A percentile compares a stretch with the other conserved stretches of the same genome.
phyloP scores from a whole-genome alignment of 257 asterid genomes.

The Salvia splendens region DNA sequence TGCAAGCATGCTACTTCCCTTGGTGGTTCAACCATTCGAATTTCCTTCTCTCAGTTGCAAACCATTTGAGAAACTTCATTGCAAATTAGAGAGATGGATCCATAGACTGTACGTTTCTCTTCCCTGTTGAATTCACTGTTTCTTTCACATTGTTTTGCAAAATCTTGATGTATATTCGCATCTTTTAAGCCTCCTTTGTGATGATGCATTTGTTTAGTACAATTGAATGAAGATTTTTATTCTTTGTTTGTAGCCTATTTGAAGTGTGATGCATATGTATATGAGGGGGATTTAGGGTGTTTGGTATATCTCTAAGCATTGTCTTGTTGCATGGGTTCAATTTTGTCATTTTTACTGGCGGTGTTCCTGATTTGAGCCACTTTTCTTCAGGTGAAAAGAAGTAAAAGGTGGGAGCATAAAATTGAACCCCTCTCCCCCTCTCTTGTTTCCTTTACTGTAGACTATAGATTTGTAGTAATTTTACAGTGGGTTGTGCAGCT shows the following conservation, averaged over 20 bases:
- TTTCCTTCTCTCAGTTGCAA: slow-evolving; percentile 96
- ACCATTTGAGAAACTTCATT: slow-evolving; percentile 51
- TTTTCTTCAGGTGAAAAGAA: slow-evolving; percentile 57
- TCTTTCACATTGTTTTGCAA: background rate
- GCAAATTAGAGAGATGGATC: slow-evolving; percentile 22
- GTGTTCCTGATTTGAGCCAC: slow-evolving; percentile 16
- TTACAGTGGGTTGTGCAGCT: no score
- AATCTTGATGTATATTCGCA: background rate
- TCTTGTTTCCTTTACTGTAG: background rate
- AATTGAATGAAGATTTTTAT: no score
- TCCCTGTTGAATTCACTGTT: slow-evolving; percentile 21
- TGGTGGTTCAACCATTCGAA: slow-evolving; percentile 79
- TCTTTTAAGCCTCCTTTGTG: no score
- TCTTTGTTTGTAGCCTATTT: no score
- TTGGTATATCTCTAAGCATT: no score
- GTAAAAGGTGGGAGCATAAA: slow-evolving; percentile 21
- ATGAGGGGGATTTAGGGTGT: no score
- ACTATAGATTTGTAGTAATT: no score
- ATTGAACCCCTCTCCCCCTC: background rate
- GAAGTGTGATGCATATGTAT: no score
- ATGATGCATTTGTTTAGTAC: no score
- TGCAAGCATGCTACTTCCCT: slow-evolving; percentile 97
- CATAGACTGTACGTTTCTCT: slow-evolving; percentile 35
- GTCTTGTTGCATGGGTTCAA: no score
- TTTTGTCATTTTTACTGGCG: no score